A percentile compares a stretch with the other conserved stretches of the same genome.
phyloP scores from a whole-genome alignment of 2,329 filamentous ascomycete species.

The Chaetothyriales sp. region DNA sequence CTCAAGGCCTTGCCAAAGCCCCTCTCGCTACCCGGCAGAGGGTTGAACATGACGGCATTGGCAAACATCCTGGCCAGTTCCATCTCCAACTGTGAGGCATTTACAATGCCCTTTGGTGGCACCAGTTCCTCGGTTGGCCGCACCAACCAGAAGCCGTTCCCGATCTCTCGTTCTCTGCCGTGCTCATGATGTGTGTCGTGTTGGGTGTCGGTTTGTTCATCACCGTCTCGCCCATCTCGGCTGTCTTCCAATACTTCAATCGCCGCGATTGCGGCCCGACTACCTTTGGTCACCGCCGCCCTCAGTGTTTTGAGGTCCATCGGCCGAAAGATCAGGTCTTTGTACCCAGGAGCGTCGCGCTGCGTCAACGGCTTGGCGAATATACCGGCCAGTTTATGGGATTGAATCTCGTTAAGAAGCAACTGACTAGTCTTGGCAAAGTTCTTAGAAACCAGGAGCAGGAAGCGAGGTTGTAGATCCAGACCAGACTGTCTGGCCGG shows the following conservation, averaged over 20 bases:
- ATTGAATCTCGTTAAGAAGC: constrained; percentile 60
- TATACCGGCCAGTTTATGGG: constrained; percentile 63
- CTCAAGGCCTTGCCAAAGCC: constrained; percentile 50
- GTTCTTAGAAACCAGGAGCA: constrained; percentile 26
- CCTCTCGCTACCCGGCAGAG: constrained; percentile 48
- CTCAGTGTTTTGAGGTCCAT: constrained; percentile 68
- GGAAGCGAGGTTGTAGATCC: constrained; percentile 22
- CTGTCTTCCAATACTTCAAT: constrained; percentile 28
- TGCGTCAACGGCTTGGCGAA: constrained; percentile 63
- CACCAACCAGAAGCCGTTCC: constrained; percentile 28
- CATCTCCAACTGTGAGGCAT: constrained; percentile 79
- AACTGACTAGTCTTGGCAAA: constrained; percentile 54
- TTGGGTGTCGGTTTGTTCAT: constrained; percentile 17
- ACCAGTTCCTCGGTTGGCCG: constrained; percentile 59
- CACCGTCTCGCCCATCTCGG: constrained; percentile 28
- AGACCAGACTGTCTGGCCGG: constrained; percentile 16
- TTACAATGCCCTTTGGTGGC: constrained; percentile 80
- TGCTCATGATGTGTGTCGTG: constrained; percentile 19
- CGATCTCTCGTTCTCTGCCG: constrained; percentile 18
- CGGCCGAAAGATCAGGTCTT: constrained; percentile 55
- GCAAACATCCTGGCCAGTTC: constrained; percentile 94
- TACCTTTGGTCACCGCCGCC: constrained; percentile 45
- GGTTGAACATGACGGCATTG: constrained; percentile 97
- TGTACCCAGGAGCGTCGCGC: constrained; percentile 60
- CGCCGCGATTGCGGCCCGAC: constrained; percentile 28